A percentile compares a stretch with the other conserved stretches of the same genome.
phyloP scores from a whole-genome alignment of 225 moss, liverwort and hornwort species.

The Rhytidiadelphus loreus region DNA sequence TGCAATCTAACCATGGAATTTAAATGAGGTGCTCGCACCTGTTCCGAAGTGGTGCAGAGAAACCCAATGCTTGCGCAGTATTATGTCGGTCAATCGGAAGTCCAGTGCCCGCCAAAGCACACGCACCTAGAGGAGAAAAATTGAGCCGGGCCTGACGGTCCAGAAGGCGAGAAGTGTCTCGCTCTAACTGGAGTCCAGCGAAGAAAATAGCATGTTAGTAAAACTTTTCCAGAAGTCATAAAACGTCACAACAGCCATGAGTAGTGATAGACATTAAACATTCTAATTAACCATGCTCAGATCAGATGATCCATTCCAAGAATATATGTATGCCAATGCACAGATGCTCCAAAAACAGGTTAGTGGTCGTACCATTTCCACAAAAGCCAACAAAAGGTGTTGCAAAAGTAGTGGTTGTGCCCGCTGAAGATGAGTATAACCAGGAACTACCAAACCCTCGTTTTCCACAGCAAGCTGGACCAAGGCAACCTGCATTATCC shows the following conservation, averaged over 20 bases:
- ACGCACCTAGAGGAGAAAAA: constrained; percentile 83
- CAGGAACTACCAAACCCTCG: constrained; percentile 82
- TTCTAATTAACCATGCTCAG: background rate
- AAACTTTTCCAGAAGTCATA: background rate
- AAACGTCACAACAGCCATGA: background rate
- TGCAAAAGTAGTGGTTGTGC: constrained; percentile 94
- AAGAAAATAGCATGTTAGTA: background rate
- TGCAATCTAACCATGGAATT: background rate
- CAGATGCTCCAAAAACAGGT: background rate
- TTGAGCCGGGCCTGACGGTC: constrained; percentile 85
- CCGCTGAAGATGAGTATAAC: constrained; percentile 95
- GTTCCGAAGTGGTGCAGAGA: constrained; percentile 85
- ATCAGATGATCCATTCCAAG: background rate
- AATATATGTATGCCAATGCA: background rate
- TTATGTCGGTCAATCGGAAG: constrained; percentile 91
- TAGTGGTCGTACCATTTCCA: constrained; percentile 66
- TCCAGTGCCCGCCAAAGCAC: constrained; percentile 98
- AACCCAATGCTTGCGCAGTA: constrained; percentile 69
- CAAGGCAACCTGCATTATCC: constrained; percentile 46
- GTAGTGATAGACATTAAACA: background rate
- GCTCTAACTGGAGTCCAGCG: constrained; percentile 64
- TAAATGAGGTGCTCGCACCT: constrained; percentile 34
- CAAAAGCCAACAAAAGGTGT: constrained; percentile 90
- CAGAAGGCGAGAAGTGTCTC: constrained; percentile 67
- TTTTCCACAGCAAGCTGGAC: constrained; percentile 68